A percentile compares a stretch with the other conserved stretches of the same genome.
These are phyloP conservation scores for Cutaneotrichosporon arboriforme DNA, from an alignment of 1,284 basidiomycete genomes.

Conservation along the genomic window DNA sequence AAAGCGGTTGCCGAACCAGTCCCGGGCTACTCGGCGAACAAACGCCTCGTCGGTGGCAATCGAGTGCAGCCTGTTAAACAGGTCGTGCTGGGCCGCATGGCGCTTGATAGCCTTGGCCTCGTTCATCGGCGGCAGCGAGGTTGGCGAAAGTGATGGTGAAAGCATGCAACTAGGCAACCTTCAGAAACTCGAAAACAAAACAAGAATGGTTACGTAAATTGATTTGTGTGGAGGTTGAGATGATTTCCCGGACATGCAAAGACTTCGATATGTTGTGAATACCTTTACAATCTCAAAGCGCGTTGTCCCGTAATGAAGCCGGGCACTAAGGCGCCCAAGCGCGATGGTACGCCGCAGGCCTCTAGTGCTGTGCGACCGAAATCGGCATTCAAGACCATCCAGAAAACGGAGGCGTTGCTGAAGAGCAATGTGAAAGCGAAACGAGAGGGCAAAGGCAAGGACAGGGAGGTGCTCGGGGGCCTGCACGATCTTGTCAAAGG, in stretches of 20 bases:
- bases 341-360: too few species aligned
- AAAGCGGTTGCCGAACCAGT: slow-evolving; percentile 49
- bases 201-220: background rate
- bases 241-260: too few species aligned
- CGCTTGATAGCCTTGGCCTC: slow-evolving; percentile 33
- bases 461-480: slow-evolving; percentile 26
- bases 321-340: too few species aligned
- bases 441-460: slow-evolving; percentile 32
- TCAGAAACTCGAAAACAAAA: background rate
- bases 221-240: background rate
- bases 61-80: slow-evolving; percentile 81
- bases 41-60: slow-evolving; percentile 71
- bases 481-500: slow-evolving; percentile 26
- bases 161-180: background rate
- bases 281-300: too few species aligned
- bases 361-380: too few species aligned
- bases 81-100: slow-evolving; percentile 52
- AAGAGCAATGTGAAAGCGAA: slow-evolving; percentile 17
- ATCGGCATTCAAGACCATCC: slow-evolving; percentile 24
- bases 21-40: slow-evolving; percentile 56
- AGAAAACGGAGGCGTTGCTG: slow-evolving; percentile 32
- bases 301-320: too few species aligned
- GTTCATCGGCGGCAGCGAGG: slow-evolving; percentile 7
- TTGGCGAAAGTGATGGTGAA: background rate
- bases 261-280: background rate